phyloP scores from a whole-genome alignment of 73 alveolate genomes.

The Tetrahymena elliotti region DNA sequence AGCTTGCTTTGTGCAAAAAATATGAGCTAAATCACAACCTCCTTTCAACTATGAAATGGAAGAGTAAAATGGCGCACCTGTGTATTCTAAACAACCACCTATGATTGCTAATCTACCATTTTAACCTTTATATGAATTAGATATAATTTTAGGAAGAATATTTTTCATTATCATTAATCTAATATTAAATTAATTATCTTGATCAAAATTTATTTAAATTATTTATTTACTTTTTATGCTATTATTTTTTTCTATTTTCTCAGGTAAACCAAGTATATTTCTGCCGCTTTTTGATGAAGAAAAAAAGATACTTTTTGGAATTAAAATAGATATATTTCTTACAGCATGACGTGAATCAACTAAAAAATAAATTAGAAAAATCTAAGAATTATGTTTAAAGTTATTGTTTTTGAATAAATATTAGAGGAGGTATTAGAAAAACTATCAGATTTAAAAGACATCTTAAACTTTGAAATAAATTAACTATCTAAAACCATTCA shows the following conservation, averaged over 20 bases:
- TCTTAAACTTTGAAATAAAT: too few relatives aligned
- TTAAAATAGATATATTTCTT: background rate
- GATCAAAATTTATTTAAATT: too few relatives aligned
- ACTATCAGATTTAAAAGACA: background rate
- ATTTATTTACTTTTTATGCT: too few relatives aligned
- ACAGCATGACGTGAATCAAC: too few relatives aligned
- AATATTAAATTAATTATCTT: background rate
- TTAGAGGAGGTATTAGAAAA: background rate
- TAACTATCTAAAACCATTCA: too few relatives aligned
- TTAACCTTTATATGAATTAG: conserved; percentile 64
- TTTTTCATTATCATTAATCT: background rate
- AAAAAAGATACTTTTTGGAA: background rate
- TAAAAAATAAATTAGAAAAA: background rate
- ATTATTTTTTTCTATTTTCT: background rate
- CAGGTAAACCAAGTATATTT: background rate
- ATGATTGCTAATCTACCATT: conserved; percentile 84
- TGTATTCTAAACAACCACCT: conserved; percentile 95
- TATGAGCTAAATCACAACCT: conserved; percentile 90
- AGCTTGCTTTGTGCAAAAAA: conserved; percentile 79
- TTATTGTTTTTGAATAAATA: too few relatives aligned
- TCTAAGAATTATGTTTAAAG: background rate
- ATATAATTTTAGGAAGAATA: background rate
- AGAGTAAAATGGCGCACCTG: conserved; percentile 97
- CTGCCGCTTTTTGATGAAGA: background rate
- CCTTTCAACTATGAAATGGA: conserved; percentile 77